Evolutionary conservation across 2,329 filamentous ascomycete species (phyloP).

Genomic region (Leptographium lundbergii): DNA sequence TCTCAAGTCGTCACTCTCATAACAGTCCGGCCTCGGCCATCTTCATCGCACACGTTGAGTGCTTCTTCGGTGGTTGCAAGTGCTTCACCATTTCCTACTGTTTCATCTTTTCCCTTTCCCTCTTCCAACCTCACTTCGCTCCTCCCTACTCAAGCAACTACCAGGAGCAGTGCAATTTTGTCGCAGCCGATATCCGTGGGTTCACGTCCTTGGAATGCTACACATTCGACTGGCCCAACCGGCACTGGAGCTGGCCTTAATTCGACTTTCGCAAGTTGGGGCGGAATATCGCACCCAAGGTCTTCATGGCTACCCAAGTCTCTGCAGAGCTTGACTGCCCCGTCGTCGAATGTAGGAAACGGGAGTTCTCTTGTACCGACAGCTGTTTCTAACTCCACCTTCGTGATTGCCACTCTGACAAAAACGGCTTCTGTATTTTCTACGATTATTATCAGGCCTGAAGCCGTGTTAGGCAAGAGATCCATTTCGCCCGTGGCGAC

Average conservation of each 20-base stretch:
- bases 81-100: not conserved
- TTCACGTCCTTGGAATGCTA: not conserved
- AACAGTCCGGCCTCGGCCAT: not conserved
- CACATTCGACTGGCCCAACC: not conserved
- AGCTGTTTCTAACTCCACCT: not conserved
- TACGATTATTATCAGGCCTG: not conserved
- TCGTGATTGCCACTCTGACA: not conserved
- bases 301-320: not conserved
- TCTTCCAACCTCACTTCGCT: not conserved
- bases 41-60: not conserved
- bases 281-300: not conserved
- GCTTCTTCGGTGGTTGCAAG: not conserved
- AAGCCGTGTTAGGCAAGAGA: not conserved
- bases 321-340: not conserved
- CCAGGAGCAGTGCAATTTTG: not conserved
- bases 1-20: conserved; percentile 7
- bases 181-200: not conserved
- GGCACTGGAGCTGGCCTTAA: not conserved
- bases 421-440: not conserved
- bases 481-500: not conserved
- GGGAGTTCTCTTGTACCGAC: not conserved
- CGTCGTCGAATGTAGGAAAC: not conserved
- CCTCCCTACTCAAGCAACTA: not conserved
- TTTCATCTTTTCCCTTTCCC: not conserved
- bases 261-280: not conserved